Evolutionary conservation across 805 yeast species (phyloP), one percentile per base, ranked within the genome.

Genomic region (Lachancea meyersii): DNA sequence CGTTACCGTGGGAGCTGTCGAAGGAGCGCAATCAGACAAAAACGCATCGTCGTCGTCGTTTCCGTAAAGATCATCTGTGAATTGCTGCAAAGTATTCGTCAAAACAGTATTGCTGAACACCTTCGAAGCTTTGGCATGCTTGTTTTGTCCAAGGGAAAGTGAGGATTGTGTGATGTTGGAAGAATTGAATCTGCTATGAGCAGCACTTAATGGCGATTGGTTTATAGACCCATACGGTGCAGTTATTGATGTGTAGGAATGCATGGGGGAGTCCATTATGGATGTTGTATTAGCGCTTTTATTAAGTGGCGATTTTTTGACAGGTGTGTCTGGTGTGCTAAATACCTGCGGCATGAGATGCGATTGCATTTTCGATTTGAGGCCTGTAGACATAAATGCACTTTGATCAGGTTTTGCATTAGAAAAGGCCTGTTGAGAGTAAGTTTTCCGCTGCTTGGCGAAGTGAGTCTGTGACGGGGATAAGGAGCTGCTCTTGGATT

Each of bases 51-150:
- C 45, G 43, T 41, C 46, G 16, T 50, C 54, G 9, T 51, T 50
- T 7, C 68, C 68, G 35, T 63, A 63, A 22, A 63, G 45, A 41
- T 63, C 68, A 45, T 61, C 62, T 2, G 65, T 63, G 30, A 63
- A 55, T 43, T 60, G 64, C 48, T 62, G 65, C 30, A 63, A 45
- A 40, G 59, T 59, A 28, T 54, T 54, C 6, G 63, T 55, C 31
- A 63, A 43, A 37, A 58, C 64, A 16, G 48, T 51, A 41, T 61
- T 63, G 34, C 54, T 58, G 42, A 56, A 40, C 41, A 56, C 41
- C 46, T 50, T 39, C 38, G 63, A 47, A 40, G 59, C 54, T 49
- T 60, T 49, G 6, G 60, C 48, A 37, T 55, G 58, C 36, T 54
- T 58, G 11, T 56, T 40, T 33, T 61, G 60, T 23, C 34, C 37